Base-by-base conservation (phyloP, 768 basidiomycete genomes). In the Cyclocybe cylindracea region DNA sequence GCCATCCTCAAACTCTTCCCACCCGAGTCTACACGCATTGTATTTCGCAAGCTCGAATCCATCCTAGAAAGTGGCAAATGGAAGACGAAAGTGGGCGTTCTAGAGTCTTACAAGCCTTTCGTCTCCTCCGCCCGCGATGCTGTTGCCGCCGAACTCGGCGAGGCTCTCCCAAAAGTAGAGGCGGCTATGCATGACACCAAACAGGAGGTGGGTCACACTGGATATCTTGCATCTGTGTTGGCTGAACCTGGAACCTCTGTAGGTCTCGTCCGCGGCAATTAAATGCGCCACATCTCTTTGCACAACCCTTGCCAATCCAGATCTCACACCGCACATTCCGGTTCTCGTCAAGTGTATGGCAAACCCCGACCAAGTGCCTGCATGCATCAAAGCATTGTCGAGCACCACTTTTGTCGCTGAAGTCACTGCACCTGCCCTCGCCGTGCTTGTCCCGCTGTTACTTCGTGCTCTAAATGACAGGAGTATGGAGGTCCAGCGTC, bases 331-430 rank as follows among this genome's bases (percentile, higher is more conserved):
- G 29, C 96, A 97, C 73, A 89, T 94, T 47, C 85, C 89, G 44
- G 79, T 82, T 34, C 85, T 98, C 56, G 94, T 98, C 51, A 90
- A 92, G 70, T 93, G 92, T 71, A 98, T 98, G 95, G 82, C 88
- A 42, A 84, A 92, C 63, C 91, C 96, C 2, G 84, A 87, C 53
- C 79, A 90, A 29, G 94, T 97, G 11, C 84, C 94, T 4, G 85
- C 86, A 31, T 96, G 94, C 61, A 94, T 98, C 80, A 98, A 98
- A 75, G 84, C 92, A 14, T 79, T 98, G 9, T 96, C 95, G 4
- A 91, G 85, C 55, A 94, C 93, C 13, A 98, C 96, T 11, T 98
- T 98, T 59, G 96, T 98, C 53, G 91, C 95, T 46, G 96, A 98
- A 73, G 93, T 98, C 60, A 97, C 89, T 18, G 86, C 93, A 0